These are phyloP conservation scores for Globisporangium takayamanum DNA, from an alignment of 352 stramenopile species.

Conservation along the genomic window DNA sequence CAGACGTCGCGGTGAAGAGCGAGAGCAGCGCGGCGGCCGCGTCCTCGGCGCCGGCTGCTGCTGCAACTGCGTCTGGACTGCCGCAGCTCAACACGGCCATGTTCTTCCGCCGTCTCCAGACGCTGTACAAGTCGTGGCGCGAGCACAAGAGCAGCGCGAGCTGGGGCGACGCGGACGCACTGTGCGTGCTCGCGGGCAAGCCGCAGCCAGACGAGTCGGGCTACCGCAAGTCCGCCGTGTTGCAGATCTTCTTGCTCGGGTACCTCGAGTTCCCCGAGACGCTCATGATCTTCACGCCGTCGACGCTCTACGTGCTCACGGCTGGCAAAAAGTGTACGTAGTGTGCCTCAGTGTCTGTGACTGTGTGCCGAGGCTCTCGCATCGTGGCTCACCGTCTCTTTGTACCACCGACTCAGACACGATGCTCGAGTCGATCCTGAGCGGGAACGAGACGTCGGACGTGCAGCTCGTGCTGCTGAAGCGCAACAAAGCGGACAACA, in stretches of 20 bases:
- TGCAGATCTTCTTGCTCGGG: constrained; percentile 89
- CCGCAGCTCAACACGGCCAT: constrained; percentile 53
- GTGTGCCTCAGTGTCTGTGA: not conserved
- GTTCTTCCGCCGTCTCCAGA: constrained; percentile 81
- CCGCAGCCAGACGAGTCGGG: constrained; percentile 80
- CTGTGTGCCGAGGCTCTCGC: not conserved
- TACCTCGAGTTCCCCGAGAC: constrained; percentile 92
- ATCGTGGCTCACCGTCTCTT: constrained; percentile 3
- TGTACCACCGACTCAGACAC: constrained; percentile 21
- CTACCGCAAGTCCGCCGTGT: constrained; percentile 85
- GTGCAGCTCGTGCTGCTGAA: constrained; percentile 82
- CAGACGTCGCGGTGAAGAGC: constrained; percentile 18
- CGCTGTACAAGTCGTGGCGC: constrained; percentile 66
- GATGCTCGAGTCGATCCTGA: constrained; percentile 76
- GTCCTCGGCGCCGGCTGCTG: not conserved
- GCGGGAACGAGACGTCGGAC: constrained; percentile 50
- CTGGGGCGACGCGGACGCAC: constrained; percentile 63
- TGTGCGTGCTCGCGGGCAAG: constrained; percentile 79
- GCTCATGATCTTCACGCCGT: constrained; percentile 86
- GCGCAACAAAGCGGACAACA: constrained; percentile 76
- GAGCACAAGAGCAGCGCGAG: constrained; percentile 33
- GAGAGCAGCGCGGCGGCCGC: constrained; percentile 14
- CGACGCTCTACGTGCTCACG: constrained; percentile 81
- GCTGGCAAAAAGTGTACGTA: constrained; percentile 82
- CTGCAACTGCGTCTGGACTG: constrained; percentile 7